phyloP scores from a whole-genome alignment of 176 grass and related monocot genomes.

The Lolium rigidum region DNA sequence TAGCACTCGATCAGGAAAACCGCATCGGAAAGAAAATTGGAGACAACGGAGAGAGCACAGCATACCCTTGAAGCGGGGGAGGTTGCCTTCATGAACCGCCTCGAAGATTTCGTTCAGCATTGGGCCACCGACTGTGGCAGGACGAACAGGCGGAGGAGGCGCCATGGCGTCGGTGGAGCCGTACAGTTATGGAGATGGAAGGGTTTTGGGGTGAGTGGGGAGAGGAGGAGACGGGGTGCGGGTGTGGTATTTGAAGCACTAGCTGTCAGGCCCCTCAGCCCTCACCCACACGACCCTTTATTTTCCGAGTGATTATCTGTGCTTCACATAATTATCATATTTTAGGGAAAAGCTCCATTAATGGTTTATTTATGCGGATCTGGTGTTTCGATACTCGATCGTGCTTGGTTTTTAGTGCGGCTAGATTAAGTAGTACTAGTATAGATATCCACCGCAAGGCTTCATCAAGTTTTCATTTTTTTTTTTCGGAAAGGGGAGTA shows the following conservation, averaged over 20 bases:
- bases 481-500: no score
- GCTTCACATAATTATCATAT: neutral
- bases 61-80: neutral
- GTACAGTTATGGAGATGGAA: neutral
- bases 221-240: neutral
- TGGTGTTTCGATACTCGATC: no score
- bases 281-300: neutral
- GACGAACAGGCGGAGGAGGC: neutral
- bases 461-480: no score
- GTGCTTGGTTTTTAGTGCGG: no score
- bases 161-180: neutral
- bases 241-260: neutral
- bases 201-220: neutral
- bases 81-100: slow-evolving; percentile 1
- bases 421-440: no score
- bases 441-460: no score
- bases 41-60: neutral
- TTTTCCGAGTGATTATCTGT: neutral
- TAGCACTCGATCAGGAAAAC: neutral
- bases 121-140: neutral
- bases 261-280: neutral
- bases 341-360: neutral
- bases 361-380: neutral
- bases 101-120: neutral
- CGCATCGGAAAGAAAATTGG: neutral